phyloP scores from a whole-genome alignment of 495 filamentous ascomycete genomes.

The Umbilicaria muhlenbergii region DNA sequence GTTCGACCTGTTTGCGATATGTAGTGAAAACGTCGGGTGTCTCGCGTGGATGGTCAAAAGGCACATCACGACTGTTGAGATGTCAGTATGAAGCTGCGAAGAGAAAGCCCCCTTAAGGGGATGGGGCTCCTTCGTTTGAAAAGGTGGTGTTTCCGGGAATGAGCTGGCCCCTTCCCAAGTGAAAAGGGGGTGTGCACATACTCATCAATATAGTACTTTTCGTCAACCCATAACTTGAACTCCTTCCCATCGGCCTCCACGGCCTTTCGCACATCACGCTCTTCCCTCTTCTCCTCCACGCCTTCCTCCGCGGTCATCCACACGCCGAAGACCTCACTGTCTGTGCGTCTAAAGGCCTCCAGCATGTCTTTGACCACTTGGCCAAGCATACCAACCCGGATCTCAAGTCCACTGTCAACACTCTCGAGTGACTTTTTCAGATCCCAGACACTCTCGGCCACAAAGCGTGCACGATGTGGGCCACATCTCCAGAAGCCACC shows the following conservation, averaged over 20 bases:
- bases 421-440: constrained; percentile 39
- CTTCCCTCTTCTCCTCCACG: constrained; percentile 46
- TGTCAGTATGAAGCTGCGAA: not conserved
- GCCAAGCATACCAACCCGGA: constrained; percentile 41
- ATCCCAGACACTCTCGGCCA: constrained; percentile 53
- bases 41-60: constrained; percentile 27
- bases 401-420: constrained; percentile 39
- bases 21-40: constrained; percentile 54
- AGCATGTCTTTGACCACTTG: constrained; percentile 38
- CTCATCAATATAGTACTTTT: constrained; percentile 63
- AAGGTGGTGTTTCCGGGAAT: not conserved
- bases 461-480: constrained; percentile 48
- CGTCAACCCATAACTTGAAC: constrained; percentile 47
- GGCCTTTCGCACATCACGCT: constrained; percentile 30
- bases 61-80: constrained; percentile 36
- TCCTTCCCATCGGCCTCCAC: constrained; percentile 31
- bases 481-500: constrained; percentile 53
- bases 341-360: constrained; percentile 23
- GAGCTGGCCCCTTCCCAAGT: too few species aligned
- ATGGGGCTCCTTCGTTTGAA: not conserved
- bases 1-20: constrained; percentile 51
- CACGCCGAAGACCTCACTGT: constrained; percentile 36
- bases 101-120: not conserved
- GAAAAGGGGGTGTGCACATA: constrained; percentile 12
- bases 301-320: constrained; percentile 57